These are phyloP conservation scores for Xylariales sp. DNA, from an alignment of 2,329 filamentous ascomycete genomes.

Conservation along the genomic window DNA sequence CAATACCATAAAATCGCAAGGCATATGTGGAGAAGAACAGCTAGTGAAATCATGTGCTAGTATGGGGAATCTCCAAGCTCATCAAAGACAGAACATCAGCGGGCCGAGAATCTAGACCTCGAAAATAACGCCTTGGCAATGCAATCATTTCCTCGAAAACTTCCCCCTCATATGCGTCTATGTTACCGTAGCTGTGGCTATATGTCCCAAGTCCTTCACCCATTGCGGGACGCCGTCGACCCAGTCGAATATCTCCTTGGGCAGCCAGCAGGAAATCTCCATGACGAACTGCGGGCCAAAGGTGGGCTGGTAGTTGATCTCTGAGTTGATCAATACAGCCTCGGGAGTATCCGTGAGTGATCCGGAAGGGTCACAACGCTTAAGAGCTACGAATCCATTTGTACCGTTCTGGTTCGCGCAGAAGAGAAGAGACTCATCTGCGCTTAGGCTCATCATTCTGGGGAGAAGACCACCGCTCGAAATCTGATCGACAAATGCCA, in stretches of 20 bases:
- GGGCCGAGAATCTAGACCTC: no score
- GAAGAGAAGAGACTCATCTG: slow-evolving; percentile 31
- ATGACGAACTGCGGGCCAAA: slow-evolving; percentile 25
- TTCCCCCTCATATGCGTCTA: neutral
- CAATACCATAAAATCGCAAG: no score
- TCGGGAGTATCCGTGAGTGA: slow-evolving; percentile 17
- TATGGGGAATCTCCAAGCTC: no score
- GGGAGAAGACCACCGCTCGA: slow-evolving; percentile 29
- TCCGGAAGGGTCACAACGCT: slow-evolving; percentile 20
- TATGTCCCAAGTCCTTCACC: neutral
- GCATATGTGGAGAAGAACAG: no score
- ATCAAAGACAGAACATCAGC: no score
- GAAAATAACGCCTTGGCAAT: no score
- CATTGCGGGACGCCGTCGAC: neutral
- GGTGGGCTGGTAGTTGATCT: slow-evolving; percentile 13
- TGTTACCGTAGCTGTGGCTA: no score
- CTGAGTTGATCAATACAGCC: slow-evolving; percentile 12
- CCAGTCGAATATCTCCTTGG: no score
- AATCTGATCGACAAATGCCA: slow-evolving; percentile 18
- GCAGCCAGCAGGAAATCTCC: no score
- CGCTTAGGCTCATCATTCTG: slow-evolving; percentile 41
- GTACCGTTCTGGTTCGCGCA: slow-evolving; percentile 42
- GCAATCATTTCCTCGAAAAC: no score
- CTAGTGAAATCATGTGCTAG: no score
- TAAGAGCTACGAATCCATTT: slow-evolving; percentile 34